Evolutionary conservation across 768 basidiomycete genomes (phyloP).

Genomic region (Asterophora lycoperdoides): DNA sequence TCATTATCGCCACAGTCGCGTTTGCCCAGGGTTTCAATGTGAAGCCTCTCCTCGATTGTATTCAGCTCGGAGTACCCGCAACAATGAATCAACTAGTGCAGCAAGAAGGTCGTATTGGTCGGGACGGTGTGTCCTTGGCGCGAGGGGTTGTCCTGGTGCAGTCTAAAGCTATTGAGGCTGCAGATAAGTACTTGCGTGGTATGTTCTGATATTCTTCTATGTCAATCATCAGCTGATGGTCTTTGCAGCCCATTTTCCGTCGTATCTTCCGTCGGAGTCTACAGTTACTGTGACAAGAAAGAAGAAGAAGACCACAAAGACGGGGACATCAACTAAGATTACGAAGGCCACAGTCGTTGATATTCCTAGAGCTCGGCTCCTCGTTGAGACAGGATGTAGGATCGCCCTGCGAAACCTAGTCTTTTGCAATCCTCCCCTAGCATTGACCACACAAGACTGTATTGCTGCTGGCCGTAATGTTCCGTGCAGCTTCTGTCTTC

Average conservation of each 20-base stretch:
- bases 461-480: background rate
- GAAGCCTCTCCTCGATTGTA: constrained; percentile 3
- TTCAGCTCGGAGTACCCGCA: constrained; percentile 1
- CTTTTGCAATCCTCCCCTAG: background rate
- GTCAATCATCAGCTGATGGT: too few species aligned
- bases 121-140: background rate
- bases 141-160: constrained; percentile 2
- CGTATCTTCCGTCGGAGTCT: too few species aligned
- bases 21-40: constrained; percentile 5
- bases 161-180: constrained; percentile 1
- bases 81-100: constrained; percentile 5
- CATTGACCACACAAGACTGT: background rate
- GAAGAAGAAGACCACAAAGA: background rate
- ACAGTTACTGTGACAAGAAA: too few species aligned
- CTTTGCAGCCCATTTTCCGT: background rate
- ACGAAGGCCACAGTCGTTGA: background rate
- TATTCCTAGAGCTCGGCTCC: background rate
- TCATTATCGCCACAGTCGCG: background rate
- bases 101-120: constrained; percentile 7
- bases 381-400: background rate
- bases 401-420: background rate
- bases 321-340: too few species aligned
- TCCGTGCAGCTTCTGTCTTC: background rate
- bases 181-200: too few species aligned
- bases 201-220: too few species aligned